phyloP scores from a whole-genome alignment of 306 rosid genomes.

The Acacia acuminata region DNA sequence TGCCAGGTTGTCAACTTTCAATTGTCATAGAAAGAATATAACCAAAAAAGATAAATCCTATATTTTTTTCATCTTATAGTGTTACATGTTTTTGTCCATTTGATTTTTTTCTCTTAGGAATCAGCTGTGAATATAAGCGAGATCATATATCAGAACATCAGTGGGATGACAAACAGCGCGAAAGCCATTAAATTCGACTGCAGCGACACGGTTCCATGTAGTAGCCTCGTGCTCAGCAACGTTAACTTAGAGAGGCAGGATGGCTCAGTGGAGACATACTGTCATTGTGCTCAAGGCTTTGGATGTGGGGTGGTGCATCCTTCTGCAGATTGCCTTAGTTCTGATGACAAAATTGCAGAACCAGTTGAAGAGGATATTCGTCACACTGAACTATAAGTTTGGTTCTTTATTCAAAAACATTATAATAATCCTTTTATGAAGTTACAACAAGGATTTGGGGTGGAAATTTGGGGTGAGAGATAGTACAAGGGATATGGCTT shows the following conservation, averaged over 20 bases:
- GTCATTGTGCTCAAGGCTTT: slow-evolving; percentile 91
- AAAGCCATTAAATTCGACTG: slow-evolving; percentile 90
- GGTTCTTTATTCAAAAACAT: slow-evolving; percentile 14
- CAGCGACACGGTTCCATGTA: slow-evolving; percentile 90
- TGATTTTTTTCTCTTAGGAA: slow-evolving; percentile 41
- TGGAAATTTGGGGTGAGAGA: slow-evolving; percentile 51
- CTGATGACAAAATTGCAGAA: slow-evolving; percentile 53
- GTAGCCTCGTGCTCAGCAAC: slow-evolving; percentile 71
- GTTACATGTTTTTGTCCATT: not conserved
- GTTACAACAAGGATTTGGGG: slow-evolving; percentile 42
- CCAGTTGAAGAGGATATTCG: slow-evolving; percentile 36
- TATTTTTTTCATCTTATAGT: not conserved
- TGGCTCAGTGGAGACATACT: slow-evolving; percentile 85
- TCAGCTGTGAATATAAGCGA: slow-evolving; percentile 80
- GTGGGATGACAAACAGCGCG: slow-evolving; percentile 78
- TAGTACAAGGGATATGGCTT: slow-evolving; percentile 32
- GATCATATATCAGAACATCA: slow-evolving; percentile 72
- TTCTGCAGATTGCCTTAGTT: slow-evolving; percentile 89
- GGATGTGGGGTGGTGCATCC: slow-evolving; percentile 83
- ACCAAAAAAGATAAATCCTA: no score
- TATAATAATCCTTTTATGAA: slow-evolving; percentile 37
- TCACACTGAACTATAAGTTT: slow-evolving; percentile 72
- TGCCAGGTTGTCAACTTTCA: no score
- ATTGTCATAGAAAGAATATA: no score
- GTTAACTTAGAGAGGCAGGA: slow-evolving; percentile 78